A percentile compares a stretch with the other conserved stretches of the same genome.
Conservation (phyloP, 75 land plant species). For the Ceratopteris richardii region DNA sequence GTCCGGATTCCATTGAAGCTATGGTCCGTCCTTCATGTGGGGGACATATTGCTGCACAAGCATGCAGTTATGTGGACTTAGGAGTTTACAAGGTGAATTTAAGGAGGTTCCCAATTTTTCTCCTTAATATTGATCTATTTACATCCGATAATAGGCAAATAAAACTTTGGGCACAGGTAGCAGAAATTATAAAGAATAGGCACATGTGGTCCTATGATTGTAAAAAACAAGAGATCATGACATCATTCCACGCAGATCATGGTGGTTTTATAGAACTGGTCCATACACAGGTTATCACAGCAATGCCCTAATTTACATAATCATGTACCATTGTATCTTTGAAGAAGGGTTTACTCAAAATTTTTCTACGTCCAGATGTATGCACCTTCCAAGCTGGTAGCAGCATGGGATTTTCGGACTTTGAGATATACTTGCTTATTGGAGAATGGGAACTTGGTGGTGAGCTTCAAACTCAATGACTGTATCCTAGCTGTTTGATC, state of each 20-base stretch:
- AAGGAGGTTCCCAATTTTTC: too few relatives aligned
- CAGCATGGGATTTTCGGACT: conserved; percentile 86
- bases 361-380: conserved; percentile 85
- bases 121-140: too few relatives aligned
- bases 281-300: conserved; percentile 36
- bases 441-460: conserved; percentile 36
- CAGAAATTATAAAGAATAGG: conserved; percentile 36
- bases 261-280: conserved; percentile 40
- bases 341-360: too few relatives aligned
- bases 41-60: conserved; percentile 35
- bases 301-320: too few relatives aligned
- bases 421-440: conserved; percentile 59
- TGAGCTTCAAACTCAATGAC: not conserved
- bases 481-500: too few relatives aligned
- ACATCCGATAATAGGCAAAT: too few relatives aligned
- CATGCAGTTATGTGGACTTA: conserved; percentile 33
- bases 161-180: conserved; percentile 25
- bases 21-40: conserved; percentile 23
- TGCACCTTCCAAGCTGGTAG: conserved; percentile 61
- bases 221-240: conserved; percentile 27
- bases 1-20: conserved; percentile 49
- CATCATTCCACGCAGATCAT: conserved; percentile 33
- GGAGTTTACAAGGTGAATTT: conserved; percentile 22
- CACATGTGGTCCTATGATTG: conserved; percentile 37
- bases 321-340: too few relatives aligned